phyloP scores from a whole-genome alignment of 139 green algal species.

The Chlorella vulgaris region DNA sequence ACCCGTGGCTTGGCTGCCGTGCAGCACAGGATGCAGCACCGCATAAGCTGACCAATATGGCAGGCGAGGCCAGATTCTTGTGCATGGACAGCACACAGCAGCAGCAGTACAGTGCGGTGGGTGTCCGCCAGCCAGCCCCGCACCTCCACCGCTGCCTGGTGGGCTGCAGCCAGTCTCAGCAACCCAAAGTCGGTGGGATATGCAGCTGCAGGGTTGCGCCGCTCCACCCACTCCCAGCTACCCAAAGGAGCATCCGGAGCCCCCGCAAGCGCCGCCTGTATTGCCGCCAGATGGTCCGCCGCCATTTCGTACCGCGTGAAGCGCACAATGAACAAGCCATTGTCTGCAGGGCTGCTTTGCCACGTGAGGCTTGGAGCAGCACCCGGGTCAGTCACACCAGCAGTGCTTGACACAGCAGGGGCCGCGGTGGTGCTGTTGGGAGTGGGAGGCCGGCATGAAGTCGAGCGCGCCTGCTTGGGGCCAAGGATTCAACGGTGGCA shows the following conservation, averaged over 20 bases:
- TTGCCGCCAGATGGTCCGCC: constrained; percentile 32
- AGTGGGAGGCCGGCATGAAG: background rate
- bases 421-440: constrained; percentile 7
- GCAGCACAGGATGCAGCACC: background rate
- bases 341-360: background rate
- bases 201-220: constrained; percentile 63
- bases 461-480: background rate
- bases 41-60: background rate
- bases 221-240: constrained; percentile 68
- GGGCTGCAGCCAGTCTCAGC: constrained; percentile 34
- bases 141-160: constrained; percentile 35
- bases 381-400: background rate
- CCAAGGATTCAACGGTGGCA: background rate
- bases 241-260: background rate
- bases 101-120: background rate
- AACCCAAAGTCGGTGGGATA: constrained; percentile 88
- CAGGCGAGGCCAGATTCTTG: no score
- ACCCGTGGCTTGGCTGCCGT: no score
- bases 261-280: constrained; percentile 38
- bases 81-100: no score
- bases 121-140: no score
- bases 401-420: background rate
- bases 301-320: constrained; percentile 65
- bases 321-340: constrained; percentile 64
- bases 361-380: background rate